Conservation (phyloP, 768 basidiomycete genomes). For the Nevesoporus exiguus region DNA sequence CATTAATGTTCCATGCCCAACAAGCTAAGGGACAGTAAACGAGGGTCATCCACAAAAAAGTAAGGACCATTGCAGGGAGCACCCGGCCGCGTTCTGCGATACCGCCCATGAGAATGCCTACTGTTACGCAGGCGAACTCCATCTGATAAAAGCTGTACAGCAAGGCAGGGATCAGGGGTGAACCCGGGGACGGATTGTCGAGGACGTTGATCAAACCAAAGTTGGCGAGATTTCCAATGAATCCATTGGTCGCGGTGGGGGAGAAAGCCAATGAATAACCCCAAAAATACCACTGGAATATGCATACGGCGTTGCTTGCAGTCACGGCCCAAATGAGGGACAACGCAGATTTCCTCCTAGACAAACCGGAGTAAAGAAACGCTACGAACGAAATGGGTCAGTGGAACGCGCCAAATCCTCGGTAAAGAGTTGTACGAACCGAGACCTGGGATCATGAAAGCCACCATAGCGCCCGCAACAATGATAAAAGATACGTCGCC, state of each 20-base stretch:
- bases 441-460: conserved; percentile 75
- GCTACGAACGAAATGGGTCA: conserved; percentile 35
- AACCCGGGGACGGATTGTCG: conserved; percentile 70
- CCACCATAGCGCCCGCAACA: conserved; percentile 64
- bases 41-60: conserved; percentile 81
- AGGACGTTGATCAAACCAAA: conserved; percentile 75
- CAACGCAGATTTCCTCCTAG: conserved; percentile 65
- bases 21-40: conserved; percentile 87
- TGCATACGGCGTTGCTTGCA: conserved; percentile 69
- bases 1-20: conserved; percentile 79
- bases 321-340: conserved; percentile 75
- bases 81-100: conserved; percentile 86
- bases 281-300: conserved; percentile 82
- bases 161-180: conserved; percentile 75
- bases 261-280: conserved; percentile 87
- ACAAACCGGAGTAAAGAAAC: conserved; percentile 71
- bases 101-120: conserved; percentile 72
- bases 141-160: conserved; percentile 86
- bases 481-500: conserved; percentile 74
- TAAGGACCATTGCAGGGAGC: conserved; percentile 75
- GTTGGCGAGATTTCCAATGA: conserved; percentile 75
- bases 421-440: conserved; percentile 36
- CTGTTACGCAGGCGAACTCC: conserved; percentile 83
- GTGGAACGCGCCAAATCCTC: background rate
- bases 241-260: conserved; percentile 66